Evolutionary conservation across 768 basidiomycete genomes (phyloP).

Genomic region (Phaeotremella skinneri): DNA sequence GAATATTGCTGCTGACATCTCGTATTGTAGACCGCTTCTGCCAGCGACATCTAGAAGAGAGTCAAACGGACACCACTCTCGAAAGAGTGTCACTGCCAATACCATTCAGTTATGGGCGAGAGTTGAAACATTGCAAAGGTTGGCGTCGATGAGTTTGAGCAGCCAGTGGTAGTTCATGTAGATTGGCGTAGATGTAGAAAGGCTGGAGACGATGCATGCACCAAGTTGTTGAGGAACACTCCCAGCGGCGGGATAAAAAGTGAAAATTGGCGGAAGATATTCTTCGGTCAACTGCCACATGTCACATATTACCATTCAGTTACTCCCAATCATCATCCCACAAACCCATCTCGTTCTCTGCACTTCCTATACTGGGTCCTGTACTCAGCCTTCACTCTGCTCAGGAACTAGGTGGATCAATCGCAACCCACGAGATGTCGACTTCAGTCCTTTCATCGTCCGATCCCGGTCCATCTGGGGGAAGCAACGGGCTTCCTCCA

Average conservation of each 20-base stretch:
- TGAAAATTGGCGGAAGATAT: background rate
- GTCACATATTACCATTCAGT: background rate
- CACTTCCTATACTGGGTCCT: no score
- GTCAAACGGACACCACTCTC: background rate
- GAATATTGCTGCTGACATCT: background rate
- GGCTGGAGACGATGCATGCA: no score
- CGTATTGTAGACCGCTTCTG: conserved; percentile 22
- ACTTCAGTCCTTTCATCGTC: background rate
- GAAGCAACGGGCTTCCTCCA: conserved; percentile 31
- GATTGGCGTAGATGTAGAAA: no score
- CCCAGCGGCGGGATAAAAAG: background rate
- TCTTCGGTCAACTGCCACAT: background rate
- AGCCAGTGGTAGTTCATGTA: no score
- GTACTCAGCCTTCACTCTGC: no score
- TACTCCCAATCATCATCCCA: background rate
- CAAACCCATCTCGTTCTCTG: no score
- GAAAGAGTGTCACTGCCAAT: background rate
- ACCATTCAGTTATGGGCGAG: background rate
- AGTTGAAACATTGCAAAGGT: background rate
- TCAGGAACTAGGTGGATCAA: no score
- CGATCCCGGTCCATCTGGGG: background rate
- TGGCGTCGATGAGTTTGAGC: background rate
- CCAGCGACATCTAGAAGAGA: conserved; percentile 20
- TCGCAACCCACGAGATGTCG: background rate
- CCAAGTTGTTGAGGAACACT: no score